A percentile compares a stretch with the other conserved stretches of the same genome.
Conservation (phyloP, 2,329 filamentous ascomycete genomes). For the Phialocephala sp. region DNA sequence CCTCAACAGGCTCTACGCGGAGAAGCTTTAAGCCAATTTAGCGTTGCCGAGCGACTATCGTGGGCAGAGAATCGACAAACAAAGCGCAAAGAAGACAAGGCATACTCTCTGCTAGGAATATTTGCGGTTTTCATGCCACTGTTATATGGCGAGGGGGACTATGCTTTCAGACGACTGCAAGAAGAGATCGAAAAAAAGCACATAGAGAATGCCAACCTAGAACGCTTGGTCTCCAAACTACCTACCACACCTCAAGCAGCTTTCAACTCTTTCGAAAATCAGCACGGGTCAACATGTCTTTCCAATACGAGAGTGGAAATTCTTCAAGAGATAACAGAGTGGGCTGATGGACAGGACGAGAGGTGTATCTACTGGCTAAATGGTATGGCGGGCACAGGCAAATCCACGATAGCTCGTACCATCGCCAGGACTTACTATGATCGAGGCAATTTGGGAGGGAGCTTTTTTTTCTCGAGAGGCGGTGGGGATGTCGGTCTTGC, state of each 20-base stretch:
- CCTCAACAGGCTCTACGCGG: background rate
- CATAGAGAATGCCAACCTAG: background rate
- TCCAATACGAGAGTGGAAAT: slow-evolving; percentile 36
- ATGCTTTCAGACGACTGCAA: background rate
- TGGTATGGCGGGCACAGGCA: slow-evolving; percentile 46
- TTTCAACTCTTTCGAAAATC: background rate
- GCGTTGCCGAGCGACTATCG: background rate
- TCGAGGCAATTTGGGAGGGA: slow-evolving; percentile 36
- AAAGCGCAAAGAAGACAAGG: background rate
- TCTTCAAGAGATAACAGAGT: slow-evolving; percentile 22
- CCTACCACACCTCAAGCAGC: background rate
- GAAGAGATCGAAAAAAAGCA: background rate
- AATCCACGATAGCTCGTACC: slow-evolving; percentile 46
- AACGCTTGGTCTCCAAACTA: background rate
- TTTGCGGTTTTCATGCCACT: too few species aligned
- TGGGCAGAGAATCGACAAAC: background rate
- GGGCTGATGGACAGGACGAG: slow-evolving; percentile 29
- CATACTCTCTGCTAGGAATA: too few species aligned
- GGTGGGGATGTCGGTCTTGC: slow-evolving; percentile 39
- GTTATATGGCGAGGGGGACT: background rate
- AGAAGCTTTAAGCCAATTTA: background rate
- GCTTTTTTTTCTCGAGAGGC: slow-evolving; percentile 40
- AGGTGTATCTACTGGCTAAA: slow-evolving; percentile 44
- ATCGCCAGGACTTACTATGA: slow-evolving; percentile 37
- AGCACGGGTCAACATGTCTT: slow-evolving; percentile 28